Evolutionary conservation across 176 grass and related monocot species (phyloP).

Genomic region (Bothriochloa decipiens): DNA sequence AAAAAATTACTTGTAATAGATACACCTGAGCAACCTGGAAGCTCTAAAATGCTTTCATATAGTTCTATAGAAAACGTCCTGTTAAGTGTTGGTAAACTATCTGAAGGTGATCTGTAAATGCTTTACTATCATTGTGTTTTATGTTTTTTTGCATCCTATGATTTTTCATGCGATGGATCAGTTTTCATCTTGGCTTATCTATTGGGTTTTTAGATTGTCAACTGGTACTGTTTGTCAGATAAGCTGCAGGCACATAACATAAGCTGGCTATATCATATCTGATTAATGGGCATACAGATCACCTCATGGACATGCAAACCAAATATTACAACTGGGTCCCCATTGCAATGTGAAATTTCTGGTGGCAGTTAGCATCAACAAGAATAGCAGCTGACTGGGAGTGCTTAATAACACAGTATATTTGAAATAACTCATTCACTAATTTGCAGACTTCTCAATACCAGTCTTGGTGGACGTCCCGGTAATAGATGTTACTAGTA

Average conservation of each 20-base stretch:
- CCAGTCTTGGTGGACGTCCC: background rate
- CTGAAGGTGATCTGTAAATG: conserved; percentile 10
- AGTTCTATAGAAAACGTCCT: background rate
- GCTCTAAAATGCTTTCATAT: background rate
- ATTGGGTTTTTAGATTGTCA: conserved; percentile 5
- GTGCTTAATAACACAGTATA: background rate
- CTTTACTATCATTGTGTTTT: background rate
- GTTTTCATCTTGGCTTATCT: conserved; percentile 23
- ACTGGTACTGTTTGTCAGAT: conserved; percentile 16
- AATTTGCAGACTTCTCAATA: background rate
- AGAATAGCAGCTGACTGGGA: conserved; percentile 5
- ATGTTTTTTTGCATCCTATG: conserved; percentile 8
- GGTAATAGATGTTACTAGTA: background rate
- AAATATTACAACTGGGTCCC: background rate
- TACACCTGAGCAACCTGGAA: background rate
- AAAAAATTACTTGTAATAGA: background rate
- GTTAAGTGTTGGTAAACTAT: conserved; percentile 16
- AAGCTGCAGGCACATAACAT: conserved; percentile 14
- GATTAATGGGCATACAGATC: conserved; percentile 4
- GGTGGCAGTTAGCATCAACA: background rate
- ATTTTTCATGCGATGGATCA: conserved; percentile 13
- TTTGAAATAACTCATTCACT: conserved; percentile 29
- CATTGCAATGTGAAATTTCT: conserved; percentile 3
- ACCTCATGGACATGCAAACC: conserved; percentile 5
- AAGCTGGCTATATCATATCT: conserved; percentile 5